Evolutionary conservation across 176 grass and related monocot genomes (phyloP).

Genomic region (Lolium perenne): DNA sequence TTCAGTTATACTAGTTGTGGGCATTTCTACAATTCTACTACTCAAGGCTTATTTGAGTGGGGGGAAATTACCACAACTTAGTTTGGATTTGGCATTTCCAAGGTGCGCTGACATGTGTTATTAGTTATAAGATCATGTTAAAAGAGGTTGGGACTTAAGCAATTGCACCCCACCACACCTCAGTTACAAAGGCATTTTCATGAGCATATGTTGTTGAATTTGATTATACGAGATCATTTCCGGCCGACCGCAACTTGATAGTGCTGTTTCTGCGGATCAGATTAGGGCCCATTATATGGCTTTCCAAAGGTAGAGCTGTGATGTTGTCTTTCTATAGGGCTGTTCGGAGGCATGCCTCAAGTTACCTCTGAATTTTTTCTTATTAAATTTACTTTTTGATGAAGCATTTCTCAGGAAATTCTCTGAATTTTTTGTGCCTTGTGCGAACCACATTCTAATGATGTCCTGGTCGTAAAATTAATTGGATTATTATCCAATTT

Average conservation of each 20-base stretch:
- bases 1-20: not conserved
- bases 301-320: not conserved
- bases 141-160: not conserved
- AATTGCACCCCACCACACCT: not conserved
- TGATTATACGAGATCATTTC: not conserved
- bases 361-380: not conserved
- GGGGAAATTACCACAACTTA: not conserved
- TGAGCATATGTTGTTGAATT: not conserved
- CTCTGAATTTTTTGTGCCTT: constrained; percentile 15
- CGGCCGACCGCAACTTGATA: not conserved
- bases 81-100: not conserved
- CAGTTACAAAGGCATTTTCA: not conserved
- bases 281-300: not conserved
- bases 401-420: not conserved
- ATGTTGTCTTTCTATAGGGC: not conserved
- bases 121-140: constrained; percentile 25
- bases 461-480: not conserved
- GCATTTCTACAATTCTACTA: not conserved
- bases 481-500: not conserved
- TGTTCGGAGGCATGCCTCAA: not conserved
- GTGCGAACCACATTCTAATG: not conserved
- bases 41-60: constrained; percentile 12
- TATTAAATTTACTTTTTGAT: not conserved
- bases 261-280: not conserved
- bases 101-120: not conserved